phyloP scores from a whole-genome alignment of 2,329 filamentous ascomycete genomes.

The Penicillium olsonii region DNA sequence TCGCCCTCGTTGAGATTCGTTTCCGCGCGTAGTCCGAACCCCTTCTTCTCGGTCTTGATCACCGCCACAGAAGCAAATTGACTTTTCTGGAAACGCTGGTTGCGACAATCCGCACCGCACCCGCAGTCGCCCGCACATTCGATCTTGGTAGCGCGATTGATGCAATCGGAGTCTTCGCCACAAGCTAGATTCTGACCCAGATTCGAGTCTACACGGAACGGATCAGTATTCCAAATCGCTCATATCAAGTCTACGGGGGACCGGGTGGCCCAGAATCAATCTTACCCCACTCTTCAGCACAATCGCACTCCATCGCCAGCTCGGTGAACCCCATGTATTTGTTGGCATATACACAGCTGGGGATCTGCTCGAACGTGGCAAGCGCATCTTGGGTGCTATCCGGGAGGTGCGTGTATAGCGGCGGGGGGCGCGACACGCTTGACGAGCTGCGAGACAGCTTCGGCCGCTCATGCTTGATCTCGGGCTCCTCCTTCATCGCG shows the following conservation, averaged over 20 bases:
- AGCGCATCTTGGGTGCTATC: conserved; percentile 78
- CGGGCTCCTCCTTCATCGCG: conserved; percentile 51
- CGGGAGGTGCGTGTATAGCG: conserved; percentile 72
- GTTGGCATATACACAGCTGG: conserved; percentile 85
- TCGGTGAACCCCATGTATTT: conserved; percentile 91
- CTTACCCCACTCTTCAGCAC: conserved; percentile 92
- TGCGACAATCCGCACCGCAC: conserved; percentile 85
- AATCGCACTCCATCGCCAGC: conserved; percentile 93
- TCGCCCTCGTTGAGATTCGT: conserved; percentile 75
- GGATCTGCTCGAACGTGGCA: conserved; percentile 75
- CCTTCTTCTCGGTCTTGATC: conserved; percentile 98
- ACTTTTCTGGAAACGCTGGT: conserved; percentile 89
- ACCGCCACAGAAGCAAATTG: conserved; percentile 90
- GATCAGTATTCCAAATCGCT: conserved; percentile 17
- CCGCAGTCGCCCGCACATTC: conserved; percentile 87
- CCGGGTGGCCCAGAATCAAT: conserved; percentile 10
- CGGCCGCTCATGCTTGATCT: conserved; percentile 66
- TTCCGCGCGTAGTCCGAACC: conserved; percentile 86
- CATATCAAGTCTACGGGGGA: not conserved
- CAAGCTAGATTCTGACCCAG: conserved; percentile 74
- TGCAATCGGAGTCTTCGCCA: conserved; percentile 95
- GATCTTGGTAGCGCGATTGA: conserved; percentile 97
- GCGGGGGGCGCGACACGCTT: conserved; percentile 62
- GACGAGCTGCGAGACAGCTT: conserved; percentile 74
- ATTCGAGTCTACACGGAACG: conserved; percentile 50